These are phyloP conservation scores for Teratosphaeria gauchensis DNA, from an alignment of 2,329 filamentous ascomycete species.

Conservation along the genomic window DNA sequence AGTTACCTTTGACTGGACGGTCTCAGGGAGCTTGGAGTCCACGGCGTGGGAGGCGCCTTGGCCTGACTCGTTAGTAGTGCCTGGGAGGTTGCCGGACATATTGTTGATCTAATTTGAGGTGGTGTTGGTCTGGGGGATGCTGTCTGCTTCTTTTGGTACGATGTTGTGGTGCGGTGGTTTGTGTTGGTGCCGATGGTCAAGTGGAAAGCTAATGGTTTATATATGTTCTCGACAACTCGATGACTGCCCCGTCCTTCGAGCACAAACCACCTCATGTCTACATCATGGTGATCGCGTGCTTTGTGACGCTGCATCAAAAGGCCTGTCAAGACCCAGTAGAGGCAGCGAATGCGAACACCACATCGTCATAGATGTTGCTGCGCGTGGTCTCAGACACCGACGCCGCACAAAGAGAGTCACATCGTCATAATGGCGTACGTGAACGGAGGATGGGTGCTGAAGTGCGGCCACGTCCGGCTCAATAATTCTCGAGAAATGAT, in stretches of 20 bases:
- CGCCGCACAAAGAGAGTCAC: background rate
- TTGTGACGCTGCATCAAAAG: background rate
- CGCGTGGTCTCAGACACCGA: background rate
- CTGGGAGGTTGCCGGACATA: background rate
- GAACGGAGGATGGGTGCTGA: background rate
- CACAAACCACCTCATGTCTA: background rate
- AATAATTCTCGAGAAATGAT: background rate
- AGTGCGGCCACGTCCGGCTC: background rate
- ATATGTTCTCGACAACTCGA: background rate
- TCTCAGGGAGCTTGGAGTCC: background rate
- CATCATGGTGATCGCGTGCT: background rate
- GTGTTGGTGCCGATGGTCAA: background rate
- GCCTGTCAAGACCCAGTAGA: background rate
- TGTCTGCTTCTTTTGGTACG: background rate
- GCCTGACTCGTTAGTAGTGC: background rate
- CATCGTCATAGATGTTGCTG: background rate
- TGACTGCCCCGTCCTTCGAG: background rate
- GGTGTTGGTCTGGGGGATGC: background rate
- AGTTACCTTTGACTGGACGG: background rate
- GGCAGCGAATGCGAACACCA: background rate
- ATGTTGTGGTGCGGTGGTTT: background rate
- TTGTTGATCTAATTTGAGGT: background rate
- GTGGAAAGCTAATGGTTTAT: background rate
- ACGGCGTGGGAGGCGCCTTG: slow-evolving; percentile 1
- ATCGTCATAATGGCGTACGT: background rate